Percentiles rank a stretch among this genome's conserved stretches.
phyloP scores from a whole-genome alignment of 2,329 filamentous ascomycete species.

The Dactylonectria macrodidyma region DNA sequence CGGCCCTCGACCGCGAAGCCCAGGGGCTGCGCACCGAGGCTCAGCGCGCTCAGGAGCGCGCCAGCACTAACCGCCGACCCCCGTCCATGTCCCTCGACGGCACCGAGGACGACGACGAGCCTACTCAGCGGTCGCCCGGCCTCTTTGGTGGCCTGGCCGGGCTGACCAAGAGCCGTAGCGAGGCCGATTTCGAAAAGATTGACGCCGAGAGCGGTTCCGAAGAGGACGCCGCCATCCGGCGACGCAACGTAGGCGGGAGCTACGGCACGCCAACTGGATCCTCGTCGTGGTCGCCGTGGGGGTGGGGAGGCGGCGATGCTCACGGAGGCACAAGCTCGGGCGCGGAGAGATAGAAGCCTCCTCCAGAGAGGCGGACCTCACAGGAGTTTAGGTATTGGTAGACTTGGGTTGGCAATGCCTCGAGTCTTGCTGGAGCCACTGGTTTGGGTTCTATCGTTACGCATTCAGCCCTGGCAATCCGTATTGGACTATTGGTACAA shows the following conservation, averaged over 20 bases:
- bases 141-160: slow-evolving; percentile 67
- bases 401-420: slow-evolving; percentile 35
- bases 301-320: slow-evolving; percentile 53
- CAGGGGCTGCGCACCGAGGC: slow-evolving; percentile 65
- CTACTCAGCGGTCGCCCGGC: slow-evolving; percentile 61
- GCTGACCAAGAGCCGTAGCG: slow-evolving; percentile 86
- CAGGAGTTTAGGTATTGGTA: slow-evolving; percentile 50
- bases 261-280: slow-evolving; percentile 51
- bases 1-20: slow-evolving; percentile 85
- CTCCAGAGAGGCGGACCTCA: slow-evolving; percentile 37
- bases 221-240: slow-evolving; percentile 60
- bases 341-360: slow-evolving; percentile 54
- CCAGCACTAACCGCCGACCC: slow-evolving; percentile 37
- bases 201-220: slow-evolving; percentile 79
- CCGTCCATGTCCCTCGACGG: slow-evolving; percentile 46
- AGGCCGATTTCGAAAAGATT: slow-evolving; percentile 91
- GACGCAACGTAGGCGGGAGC: slow-evolving; percentile 47
- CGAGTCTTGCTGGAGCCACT: slow-evolving; percentile 3
- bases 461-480: background rate
- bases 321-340: slow-evolving; percentile 53
- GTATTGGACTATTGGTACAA: slow-evolving; percentile 2
- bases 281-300: slow-evolving; percentile 64
- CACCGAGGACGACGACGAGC: slow-evolving; percentile 52
- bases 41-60: slow-evolving; percentile 43
- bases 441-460: background rate